Base-by-base conservation (phyloP, 306 rosid genomes). In the Vigna reflexopilosa region DNA sequence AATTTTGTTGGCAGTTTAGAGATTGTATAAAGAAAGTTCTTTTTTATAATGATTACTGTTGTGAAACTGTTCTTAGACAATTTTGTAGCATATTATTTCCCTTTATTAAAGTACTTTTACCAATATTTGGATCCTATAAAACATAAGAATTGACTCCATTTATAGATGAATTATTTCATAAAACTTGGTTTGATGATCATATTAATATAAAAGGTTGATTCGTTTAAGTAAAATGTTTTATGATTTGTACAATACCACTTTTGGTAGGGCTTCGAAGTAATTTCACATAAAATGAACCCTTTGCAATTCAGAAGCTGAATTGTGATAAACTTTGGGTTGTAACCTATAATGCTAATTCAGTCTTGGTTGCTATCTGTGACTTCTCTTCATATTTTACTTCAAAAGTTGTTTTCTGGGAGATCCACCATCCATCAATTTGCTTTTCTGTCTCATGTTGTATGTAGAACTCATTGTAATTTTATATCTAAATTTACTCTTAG, bases 401-500 rank as follows among this genome's bases (percentile, higher is more conserved):
- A 24, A 48, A 48, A 45, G 13, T 66, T 8, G 17, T 10, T 65
- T 36, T 17, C 20, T 64, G 67, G 38, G 6, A 15, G 54, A 20
- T 38, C 15, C 40, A 3, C 58, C 49, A 48, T 76, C 62, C 34
- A 12, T 68, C 40, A 17, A 36, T 20, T 70, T 40, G n/a, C 28
- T 50, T 61, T 55, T 59, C 19, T n/a, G 19, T 68, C 13, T 58
- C n/a, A 22, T 56, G 48, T 52, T 58, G 24, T 65, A 68, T 30
- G 55, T 49, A 20, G 48, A 48, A 63, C 34, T 55, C 76, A 63
- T 2, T 54, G 62, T 48, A 47, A 72, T 56, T 81, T 48, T 58
- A 67, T 72, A 58, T 72, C 68, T 26, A 56, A 56, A 28, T 65
- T 79, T 76, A 68, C 34, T n/a, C n/a, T n/a, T n/a, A n/a, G n/a